A percentile compares a stretch with the other conserved stretches of the same genome.
Evolutionary conservation across 2,329 filamentous ascomycete genomes (phyloP).

Genomic region (Coniochaeta sp.): DNA sequence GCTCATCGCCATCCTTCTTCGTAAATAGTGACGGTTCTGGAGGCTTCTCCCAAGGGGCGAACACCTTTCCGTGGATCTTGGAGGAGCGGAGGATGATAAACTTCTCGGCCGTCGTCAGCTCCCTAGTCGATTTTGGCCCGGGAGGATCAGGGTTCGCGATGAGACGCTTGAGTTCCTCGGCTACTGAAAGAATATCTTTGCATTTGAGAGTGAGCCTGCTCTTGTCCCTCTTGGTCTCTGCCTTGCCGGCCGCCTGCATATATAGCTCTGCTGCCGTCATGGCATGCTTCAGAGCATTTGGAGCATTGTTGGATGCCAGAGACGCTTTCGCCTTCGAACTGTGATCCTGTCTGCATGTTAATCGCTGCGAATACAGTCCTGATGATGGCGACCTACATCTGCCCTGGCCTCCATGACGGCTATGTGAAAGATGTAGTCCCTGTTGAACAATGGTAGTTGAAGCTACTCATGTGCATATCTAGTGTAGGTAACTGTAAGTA

Average conservation of each 20-base stretch:
- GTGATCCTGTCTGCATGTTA: constrained; percentile 33
- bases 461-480: no score
- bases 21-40: constrained; percentile 59
- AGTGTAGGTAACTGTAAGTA: no score
- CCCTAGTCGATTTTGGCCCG: constrained; percentile 34
- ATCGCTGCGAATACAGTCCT: background rate
- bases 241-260: constrained; percentile 65
- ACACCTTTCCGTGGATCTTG: constrained; percentile 73
- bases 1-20: constrained; percentile 32
- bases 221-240: constrained; percentile 56
- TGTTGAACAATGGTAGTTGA: no score
- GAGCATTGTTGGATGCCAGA: constrained; percentile 40
- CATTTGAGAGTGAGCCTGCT: constrained; percentile 61
- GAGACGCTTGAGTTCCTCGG: constrained; percentile 64
- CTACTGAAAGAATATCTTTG: constrained; percentile 60
- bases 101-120: constrained; percentile 63
- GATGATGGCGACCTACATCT: constrained; percentile 4
- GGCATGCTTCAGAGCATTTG: constrained; percentile 67
- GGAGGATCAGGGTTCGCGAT: constrained; percentile 11
- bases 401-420: constrained; percentile 37
- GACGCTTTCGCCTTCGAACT: constrained; percentile 47
- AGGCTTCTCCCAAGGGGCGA: constrained; percentile 73
- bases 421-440: no score
- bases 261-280: constrained; percentile 75
- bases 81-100: constrained; percentile 72